These are phyloP conservation scores for Populus alba DNA, from an alignment of 345 rosid species.

Conservation along the genomic window DNA sequence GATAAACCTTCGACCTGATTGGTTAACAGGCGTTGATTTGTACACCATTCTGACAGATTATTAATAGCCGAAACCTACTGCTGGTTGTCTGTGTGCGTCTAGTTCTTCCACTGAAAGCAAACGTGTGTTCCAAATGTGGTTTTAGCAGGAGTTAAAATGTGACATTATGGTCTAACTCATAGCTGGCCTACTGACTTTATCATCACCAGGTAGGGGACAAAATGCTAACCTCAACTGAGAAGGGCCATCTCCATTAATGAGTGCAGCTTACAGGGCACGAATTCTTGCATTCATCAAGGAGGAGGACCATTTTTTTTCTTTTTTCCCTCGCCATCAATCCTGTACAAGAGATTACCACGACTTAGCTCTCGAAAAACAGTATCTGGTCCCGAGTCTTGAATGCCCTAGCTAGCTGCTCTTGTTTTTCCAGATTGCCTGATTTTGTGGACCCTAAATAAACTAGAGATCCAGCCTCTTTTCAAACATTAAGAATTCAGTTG, in stretches of 20 bases:
- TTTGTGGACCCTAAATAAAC: conserved; percentile 25
- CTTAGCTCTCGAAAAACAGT: conserved; percentile 18
- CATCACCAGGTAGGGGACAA: background rate
- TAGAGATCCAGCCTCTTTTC: conserved; percentile 19
- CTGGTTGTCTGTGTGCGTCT: no score
- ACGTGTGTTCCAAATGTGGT: no score
- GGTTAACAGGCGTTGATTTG: no score
- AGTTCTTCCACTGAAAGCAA: no score
- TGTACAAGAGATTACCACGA: conserved; percentile 15
- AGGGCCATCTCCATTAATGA: background rate
- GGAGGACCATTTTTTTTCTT: conserved; percentile 20
- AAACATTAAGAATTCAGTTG: conserved; percentile 22
- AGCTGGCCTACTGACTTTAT: background rate
- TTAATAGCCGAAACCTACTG: no score
- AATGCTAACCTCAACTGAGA: background rate
- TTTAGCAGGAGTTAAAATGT: no score
- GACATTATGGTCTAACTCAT: background rate
- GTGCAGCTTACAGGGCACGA: background rate
- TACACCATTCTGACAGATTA: no score
- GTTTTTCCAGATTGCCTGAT: conserved; percentile 8
- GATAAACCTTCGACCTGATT: no score
- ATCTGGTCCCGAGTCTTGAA: conserved; percentile 14
- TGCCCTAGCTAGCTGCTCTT: background rate
- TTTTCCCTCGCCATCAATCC: background rate
- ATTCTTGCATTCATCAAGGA: background rate